These are phyloP conservation scores for Scheffersomyces parashehatae DNA, from an alignment of 1,139 yeast genomes.

Conservation along the genomic window DNA sequence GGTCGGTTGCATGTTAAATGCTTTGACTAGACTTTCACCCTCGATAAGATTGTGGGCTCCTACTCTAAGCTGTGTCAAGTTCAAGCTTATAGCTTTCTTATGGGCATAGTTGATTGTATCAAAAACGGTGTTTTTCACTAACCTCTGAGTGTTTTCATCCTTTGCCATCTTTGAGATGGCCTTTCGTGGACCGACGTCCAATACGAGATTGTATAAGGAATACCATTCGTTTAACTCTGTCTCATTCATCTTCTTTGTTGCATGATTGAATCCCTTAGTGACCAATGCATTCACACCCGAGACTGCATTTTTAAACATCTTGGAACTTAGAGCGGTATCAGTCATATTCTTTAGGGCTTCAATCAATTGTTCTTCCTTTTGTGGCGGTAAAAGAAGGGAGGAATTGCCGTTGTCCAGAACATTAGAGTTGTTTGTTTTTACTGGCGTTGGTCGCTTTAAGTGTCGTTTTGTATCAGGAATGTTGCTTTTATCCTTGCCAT, in stretches of 20 bases:
- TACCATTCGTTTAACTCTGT: background rate
- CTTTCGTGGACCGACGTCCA: background rate
- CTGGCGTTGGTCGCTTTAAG: background rate
- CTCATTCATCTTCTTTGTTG: slow-evolving; percentile 1
- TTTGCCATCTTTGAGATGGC: background rate
- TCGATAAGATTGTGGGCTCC: background rate
- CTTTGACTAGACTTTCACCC: background rate
- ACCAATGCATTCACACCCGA: background rate
- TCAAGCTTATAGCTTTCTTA: background rate
- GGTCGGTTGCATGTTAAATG: background rate
- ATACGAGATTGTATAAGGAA: background rate
- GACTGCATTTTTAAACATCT: background rate
- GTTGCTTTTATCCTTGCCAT: background rate
- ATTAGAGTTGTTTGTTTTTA: background rate
- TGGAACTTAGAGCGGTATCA: background rate
- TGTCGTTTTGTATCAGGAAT: no score
- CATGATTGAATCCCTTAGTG: background rate
- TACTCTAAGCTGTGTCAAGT: background rate
- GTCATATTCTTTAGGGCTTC: background rate
- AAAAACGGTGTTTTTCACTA: background rate
- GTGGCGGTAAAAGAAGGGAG: no score
- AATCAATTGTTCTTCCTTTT: background rate
- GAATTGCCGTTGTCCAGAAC: no score
- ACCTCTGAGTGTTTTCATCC: background rate
- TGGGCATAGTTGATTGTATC: background rate